Percentiles rank a stretch among this genome's conserved stretches.
These are phyloP conservation scores for Heterobasidion parviporum DNA, from an alignment of 1,284 basidiomycete genomes.

Conservation along the genomic window DNA sequence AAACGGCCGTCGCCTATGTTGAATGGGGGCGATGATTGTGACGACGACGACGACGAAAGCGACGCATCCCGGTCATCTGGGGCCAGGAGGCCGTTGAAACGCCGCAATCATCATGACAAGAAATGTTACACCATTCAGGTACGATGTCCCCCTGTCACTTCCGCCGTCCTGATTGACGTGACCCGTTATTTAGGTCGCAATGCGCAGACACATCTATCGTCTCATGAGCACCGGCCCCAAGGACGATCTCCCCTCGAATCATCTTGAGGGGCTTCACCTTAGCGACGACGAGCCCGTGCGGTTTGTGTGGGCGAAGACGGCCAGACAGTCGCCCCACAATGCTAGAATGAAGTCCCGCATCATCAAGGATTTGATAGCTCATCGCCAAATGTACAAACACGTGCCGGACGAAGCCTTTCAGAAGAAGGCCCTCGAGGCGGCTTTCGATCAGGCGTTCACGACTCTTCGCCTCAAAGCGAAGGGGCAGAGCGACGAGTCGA, in stretches of 20 bases:
- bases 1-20: slow-evolving; percentile 28
- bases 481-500: slow-evolving; percentile 40
- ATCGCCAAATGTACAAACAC: slow-evolving; percentile 47
- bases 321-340: slow-evolving; percentile 64
- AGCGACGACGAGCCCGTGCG: slow-evolving; percentile 45
- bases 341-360: slow-evolving; percentile 58
- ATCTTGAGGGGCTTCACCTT: slow-evolving; percentile 41
- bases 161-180: slow-evolving; percentile 6
- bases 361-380: slow-evolving; percentile 47
- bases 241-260: slow-evolving; percentile 50
- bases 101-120: slow-evolving; percentile 51
- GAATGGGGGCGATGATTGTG: slow-evolving; percentile 25
- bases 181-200: slow-evolving; percentile 42
- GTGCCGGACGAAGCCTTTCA: slow-evolving; percentile 59
- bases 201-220: slow-evolving; percentile 52
- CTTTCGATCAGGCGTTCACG: slow-evolving; percentile 63
- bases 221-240: slow-evolving; percentile 49
- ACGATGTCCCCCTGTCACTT: slow-evolving; percentile 11
- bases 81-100: slow-evolving; percentile 26
- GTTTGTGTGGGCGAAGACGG: slow-evolving; percentile 70
- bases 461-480: slow-evolving; percentile 61
- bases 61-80: slow-evolving; percentile 17
- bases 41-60: slow-evolving; percentile 23
- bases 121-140: slow-evolving; percentile 61
- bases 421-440: slow-evolving; percentile 48